Percentiles rank a stretch among this genome's conserved stretches.
phyloP scores from a whole-genome alignment of 495 filamentous ascomycete species.

The Penicillium riverlandense region DNA sequence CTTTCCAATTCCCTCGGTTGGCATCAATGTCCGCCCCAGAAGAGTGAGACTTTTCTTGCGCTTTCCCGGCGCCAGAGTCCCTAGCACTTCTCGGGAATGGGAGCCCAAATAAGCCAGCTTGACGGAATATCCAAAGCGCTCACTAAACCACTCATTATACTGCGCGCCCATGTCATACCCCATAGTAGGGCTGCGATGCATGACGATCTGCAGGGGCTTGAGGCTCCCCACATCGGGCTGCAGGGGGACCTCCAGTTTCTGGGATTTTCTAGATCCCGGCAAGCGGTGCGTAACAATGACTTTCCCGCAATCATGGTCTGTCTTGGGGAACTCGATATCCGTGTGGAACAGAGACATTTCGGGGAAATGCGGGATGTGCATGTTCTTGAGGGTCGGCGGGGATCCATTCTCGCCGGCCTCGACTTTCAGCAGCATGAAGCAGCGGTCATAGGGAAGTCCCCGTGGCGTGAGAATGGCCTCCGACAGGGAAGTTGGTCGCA shows the following conservation, averaged over 20 bases:
- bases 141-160: slow-evolving; percentile 70
- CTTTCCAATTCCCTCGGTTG: not conserved
- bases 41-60: not conserved
- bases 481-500: slow-evolving; percentile 55
- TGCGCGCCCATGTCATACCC: slow-evolving; percentile 59
- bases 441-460: slow-evolving; percentile 69
- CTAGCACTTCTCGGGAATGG: slow-evolving; percentile 56
- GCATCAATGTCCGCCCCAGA: not conserved
- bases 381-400: slow-evolving; percentile 46
- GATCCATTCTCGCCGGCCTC: slow-evolving; percentile 19
- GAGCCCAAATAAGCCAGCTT: slow-evolving; percentile 64
- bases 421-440: slow-evolving; percentile 68
- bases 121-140: slow-evolving; percentile 59
- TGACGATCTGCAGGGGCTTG: slow-evolving; percentile 43
- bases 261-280: slow-evolving; percentile 6
- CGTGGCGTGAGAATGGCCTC: slow-evolving; percentile 51
- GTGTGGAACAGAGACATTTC: slow-evolving; percentile 64
- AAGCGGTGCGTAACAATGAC: slow-evolving; percentile 51
- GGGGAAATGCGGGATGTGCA: slow-evolving; percentile 59
- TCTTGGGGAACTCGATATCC: slow-evolving; percentile 34
- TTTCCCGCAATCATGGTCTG: slow-evolving; percentile 19
- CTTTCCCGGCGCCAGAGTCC: slow-evolving; percentile 39
- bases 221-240: slow-evolving; percentile 45
- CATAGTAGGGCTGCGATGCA: slow-evolving; percentile 57
- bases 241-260: slow-evolving; percentile 51